These are phyloP conservation scores for Lachnellula occidentalis DNA, from an alignment of 2,329 filamentous ascomycete species.

Conservation along the genomic window DNA sequence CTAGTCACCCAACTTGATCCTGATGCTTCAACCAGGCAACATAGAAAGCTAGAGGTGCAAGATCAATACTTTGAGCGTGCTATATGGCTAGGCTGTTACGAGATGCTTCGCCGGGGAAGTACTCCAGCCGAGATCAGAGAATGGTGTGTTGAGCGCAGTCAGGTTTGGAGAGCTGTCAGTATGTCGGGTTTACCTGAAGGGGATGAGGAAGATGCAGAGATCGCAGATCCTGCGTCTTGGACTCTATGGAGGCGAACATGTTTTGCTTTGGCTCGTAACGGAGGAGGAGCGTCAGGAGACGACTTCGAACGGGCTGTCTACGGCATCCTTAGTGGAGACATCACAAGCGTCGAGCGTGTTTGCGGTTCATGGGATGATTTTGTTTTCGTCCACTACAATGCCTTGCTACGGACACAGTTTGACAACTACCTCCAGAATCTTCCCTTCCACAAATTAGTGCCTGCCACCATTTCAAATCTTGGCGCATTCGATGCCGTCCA, in stretches of 20 bases:
- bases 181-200: slow-evolving; percentile 67
- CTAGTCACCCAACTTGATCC: slow-evolving; percentile 87
- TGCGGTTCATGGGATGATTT: slow-evolving; percentile 80
- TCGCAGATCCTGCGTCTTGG: slow-evolving; percentile 42
- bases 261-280: slow-evolving; percentile 63
- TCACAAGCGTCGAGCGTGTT: slow-evolving; percentile 68
- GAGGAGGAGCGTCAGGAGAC: slow-evolving; percentile 47
- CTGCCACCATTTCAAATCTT: slow-evolving; percentile 53
- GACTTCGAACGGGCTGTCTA: slow-evolving; percentile 87
- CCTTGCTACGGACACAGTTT: slow-evolving; percentile 74
- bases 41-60: slow-evolving; percentile 67
- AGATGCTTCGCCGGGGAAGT: slow-evolving; percentile 82
- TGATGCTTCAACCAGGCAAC: slow-evolving; percentile 78
- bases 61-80: slow-evolving; percentile 87
- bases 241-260: slow-evolving; percentile 76
- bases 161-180: slow-evolving; percentile 83
- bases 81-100: slow-evolving; percentile 91
- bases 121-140: slow-evolving; percentile 68
- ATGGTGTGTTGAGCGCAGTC: slow-evolving; percentile 80
- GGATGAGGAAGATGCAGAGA: slow-evolving; percentile 38
- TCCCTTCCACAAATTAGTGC: slow-evolving; percentile 47
- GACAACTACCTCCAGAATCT: slow-evolving; percentile 60
- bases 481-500: slow-evolving; percentile 59
- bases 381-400: slow-evolving; percentile 82
- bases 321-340: slow-evolving; percentile 81